A percentile compares a stretch with the other conserved stretches of the same genome.
Evolutionary conservation across 164 flowering plant species (phyloP).

Genomic region (Tetrastigma voinierianum): DNA sequence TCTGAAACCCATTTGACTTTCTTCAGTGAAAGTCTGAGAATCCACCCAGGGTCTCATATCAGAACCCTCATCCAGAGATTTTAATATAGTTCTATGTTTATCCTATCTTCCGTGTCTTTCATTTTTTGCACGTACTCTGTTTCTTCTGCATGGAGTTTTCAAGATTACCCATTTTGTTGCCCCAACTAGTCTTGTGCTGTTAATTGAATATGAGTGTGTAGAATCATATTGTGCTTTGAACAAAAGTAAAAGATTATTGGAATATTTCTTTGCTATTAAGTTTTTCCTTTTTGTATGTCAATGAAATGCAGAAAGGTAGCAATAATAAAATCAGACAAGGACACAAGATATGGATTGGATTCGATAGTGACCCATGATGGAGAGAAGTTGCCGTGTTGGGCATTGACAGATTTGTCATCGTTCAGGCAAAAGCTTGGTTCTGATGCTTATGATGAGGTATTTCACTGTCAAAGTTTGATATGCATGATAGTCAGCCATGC

Average conservation of each 20-base stretch:
- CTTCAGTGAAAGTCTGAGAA: too few species aligned
- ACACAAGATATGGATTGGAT: slow-evolving; percentile 76
- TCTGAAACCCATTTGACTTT: too few species aligned
- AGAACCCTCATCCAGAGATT: too few species aligned
- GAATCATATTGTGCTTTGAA: too few species aligned
- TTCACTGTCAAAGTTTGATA: neutral
- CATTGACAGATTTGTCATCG: slow-evolving; percentile 63
- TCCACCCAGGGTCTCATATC: too few species aligned
- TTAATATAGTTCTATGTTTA: too few species aligned
- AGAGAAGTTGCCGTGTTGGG: slow-evolving; percentile 74
- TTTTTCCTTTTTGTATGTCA: slow-evolving; percentile 1
- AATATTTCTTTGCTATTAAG: neutral
- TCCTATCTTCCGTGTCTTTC: too few species aligned
- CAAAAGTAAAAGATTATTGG: neutral
- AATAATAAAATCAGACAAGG: slow-evolving; percentile 82
- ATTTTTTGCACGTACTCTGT: too few species aligned
- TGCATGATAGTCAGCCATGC: neutral
- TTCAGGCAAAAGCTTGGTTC: slow-evolving; percentile 56
- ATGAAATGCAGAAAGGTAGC: slow-evolving; percentile 64
- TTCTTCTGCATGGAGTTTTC: too few species aligned
- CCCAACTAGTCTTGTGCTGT: too few species aligned
- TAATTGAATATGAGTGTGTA: too few species aligned
- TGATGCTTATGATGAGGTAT: slow-evolving; percentile 60
- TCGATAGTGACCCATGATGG: slow-evolving; percentile 96
- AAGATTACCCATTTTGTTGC: too few species aligned